Percentiles rank a stretch among this genome's conserved stretches.
Conservation (phyloP, 306 rosid genomes). For the Quercus mongolica region DNA sequence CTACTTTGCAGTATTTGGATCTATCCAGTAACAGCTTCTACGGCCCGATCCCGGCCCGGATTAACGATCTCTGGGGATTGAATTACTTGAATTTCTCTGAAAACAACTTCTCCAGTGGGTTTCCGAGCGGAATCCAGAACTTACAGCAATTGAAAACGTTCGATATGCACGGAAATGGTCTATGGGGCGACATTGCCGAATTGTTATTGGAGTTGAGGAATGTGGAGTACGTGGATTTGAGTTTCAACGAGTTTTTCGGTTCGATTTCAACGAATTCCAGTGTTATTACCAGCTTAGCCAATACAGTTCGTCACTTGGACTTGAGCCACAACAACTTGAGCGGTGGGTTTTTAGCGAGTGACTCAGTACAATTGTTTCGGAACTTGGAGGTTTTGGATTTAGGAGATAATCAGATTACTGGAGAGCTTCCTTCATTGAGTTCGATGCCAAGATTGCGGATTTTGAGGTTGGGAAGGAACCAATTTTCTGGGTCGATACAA, state of each 20-base stretch:
- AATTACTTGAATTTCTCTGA: slow-evolving; percentile 68
- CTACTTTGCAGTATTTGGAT: slow-evolving; percentile 77
- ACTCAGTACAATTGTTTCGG: slow-evolving; percentile 48
- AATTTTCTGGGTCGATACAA: slow-evolving; percentile 58
- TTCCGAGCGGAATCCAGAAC: slow-evolving; percentile 56
- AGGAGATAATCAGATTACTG: slow-evolving; percentile 56
- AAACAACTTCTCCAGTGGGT: slow-evolving; percentile 59
- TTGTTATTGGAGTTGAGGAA: slow-evolving; percentile 49
- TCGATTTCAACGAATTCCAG: slow-evolving; percentile 37
- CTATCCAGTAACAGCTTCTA: slow-evolving; percentile 71
- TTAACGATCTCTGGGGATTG: slow-evolving; percentile 70
- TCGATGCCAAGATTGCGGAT: slow-evolving; percentile 50
- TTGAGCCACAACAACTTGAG: slow-evolving; percentile 53
- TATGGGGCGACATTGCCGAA: slow-evolving; percentile 62
- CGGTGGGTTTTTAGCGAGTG: slow-evolving; percentile 56
- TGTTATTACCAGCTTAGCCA: slow-evolving; percentile 64
- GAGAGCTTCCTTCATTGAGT: slow-evolving; percentile 73
- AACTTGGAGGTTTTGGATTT: slow-evolving; percentile 75
- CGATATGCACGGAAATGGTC: slow-evolving; percentile 68
- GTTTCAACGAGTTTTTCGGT: slow-evolving; percentile 67
- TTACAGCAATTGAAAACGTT: slow-evolving; percentile 81
- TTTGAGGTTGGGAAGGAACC: slow-evolving; percentile 55
- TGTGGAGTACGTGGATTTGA: slow-evolving; percentile 76
- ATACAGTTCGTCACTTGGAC: slow-evolving; percentile 55
- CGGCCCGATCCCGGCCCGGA: slow-evolving; percentile 88